These are phyloP conservation scores for Xylariaceae sp. DNA, from an alignment of 2,329 filamentous ascomycete genomes.

Conservation along the genomic window DNA sequence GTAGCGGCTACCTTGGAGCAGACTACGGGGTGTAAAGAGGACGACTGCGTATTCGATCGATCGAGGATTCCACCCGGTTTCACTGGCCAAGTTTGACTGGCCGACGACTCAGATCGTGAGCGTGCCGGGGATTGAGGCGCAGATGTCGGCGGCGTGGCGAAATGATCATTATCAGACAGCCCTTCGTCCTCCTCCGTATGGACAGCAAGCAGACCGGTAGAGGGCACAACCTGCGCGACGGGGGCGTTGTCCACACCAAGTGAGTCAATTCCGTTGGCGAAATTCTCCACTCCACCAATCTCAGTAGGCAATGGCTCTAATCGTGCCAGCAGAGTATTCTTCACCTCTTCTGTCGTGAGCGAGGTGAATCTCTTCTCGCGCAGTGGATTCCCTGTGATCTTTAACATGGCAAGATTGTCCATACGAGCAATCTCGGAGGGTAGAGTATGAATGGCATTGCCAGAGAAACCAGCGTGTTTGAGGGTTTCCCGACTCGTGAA, in stretches of 20 bases:
- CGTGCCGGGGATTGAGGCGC: constrained; percentile 45
- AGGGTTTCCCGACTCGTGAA: constrained; percentile 63
- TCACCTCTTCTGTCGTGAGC: constrained; percentile 75
- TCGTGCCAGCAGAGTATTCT: constrained; percentile 62
- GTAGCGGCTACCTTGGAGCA: constrained; percentile 50
- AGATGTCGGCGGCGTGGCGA: constrained; percentile 53
- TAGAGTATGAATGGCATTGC: constrained; percentile 73
- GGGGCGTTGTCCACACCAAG: constrained; percentile 21
- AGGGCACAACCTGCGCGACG: background rate
- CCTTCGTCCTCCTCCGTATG: constrained; percentile 32
- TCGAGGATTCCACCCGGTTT: constrained; percentile 62
- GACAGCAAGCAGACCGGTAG: background rate
- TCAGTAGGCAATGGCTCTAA: constrained; percentile 50
- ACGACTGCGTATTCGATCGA: constrained; percentile 59
- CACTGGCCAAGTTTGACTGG: constrained; percentile 48
- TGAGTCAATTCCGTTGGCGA: constrained; percentile 28
- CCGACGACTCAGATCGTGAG: constrained; percentile 43
- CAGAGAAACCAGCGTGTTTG: constrained; percentile 73
- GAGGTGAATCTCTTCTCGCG: constrained; percentile 80
- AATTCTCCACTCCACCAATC: constrained; percentile 21
- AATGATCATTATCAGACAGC: constrained; percentile 49
- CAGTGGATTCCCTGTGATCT: constrained; percentile 82
- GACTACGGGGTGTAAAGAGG: constrained; percentile 52
- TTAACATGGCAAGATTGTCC: constrained; percentile 68
- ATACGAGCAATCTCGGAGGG: constrained; percentile 74